Base-by-base conservation (phyloP, 2,329 filamentous ascomycete species). In the Xylariaceae sp. region DNA sequence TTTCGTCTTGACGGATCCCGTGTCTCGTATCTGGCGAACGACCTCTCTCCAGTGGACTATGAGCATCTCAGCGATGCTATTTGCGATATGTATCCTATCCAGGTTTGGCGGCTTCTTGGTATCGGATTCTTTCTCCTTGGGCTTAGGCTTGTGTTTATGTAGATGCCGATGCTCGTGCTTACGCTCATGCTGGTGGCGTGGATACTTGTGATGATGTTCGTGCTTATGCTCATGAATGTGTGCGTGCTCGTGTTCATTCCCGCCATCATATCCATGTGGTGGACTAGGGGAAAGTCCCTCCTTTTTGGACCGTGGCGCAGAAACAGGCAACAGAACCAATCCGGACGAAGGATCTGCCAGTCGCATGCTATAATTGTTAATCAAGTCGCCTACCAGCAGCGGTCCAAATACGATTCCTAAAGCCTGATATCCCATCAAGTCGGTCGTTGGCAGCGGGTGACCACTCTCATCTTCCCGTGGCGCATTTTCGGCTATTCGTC, bases 361-460 rank as follows among this genome's bases (percentile, higher is more conserved):
- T 56, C 75, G 79, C 74, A 77, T 78, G 17, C 72, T 76, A 64
- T 83, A 85, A 13, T 76, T 72, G 15, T 80, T 77, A 35, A 86
- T 72, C 13, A 84, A 69, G 49, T 87, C 80, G 1, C 85, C 83
- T 2, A 88, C 70, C 4, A 89, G 73, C 0, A 89, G 74, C 1
- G 86, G 86, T 0, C 85, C 86, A 69, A 89, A 88, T 1, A 88
- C 76, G 54, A 87, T 83, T 0, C 85, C 82, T 8, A 89, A 74
- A 1, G 85, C 79, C 54, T 74, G 77, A 66, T 87, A 88, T 9
- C 82, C 85, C 85, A 88, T 88, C 51, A 85, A 67, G 60, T 86
- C 83, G 6, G 76, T 75, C 2, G 81, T 82, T 1, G 82, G 79
- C 9, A 85, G 72, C 2, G 82, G 79, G 44, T 75, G 74, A 4